Conservation (phyloP, 2,329 filamentous ascomycete genomes). For the Fulvia fulva region DNA sequence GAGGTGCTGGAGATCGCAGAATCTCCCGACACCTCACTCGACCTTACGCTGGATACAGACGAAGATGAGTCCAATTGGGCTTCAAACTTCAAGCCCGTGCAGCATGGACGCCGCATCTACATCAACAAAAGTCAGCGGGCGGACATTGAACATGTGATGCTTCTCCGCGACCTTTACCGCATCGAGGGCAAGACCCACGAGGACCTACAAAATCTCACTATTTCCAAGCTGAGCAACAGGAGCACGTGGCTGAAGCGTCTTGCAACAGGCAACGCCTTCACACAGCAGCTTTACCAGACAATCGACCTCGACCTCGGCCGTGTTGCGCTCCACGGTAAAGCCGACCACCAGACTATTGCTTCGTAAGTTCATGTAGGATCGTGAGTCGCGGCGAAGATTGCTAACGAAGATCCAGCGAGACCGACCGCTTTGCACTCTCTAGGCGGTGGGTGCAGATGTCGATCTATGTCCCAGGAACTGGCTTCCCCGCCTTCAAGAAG, state of each 20-base stretch:
- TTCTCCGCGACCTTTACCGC: neutral
- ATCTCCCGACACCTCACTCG: neutral
- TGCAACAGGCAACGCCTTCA: neutral
- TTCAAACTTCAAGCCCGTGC: neutral
- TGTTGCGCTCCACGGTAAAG: conserved; percentile 1
- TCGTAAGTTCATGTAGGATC: neutral
- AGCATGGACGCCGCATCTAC: neutral
- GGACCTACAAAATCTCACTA: conserved; percentile 3
- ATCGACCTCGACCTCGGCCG: neutral
- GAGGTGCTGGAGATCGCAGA: neutral
- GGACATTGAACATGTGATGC: neutral
- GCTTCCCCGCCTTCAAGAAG: conserved; percentile 6
- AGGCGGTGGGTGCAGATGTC: neutral
- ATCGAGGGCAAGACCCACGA: conserved; percentile 5
- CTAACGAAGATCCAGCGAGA: neutral
- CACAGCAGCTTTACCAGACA: conserved; percentile 4
- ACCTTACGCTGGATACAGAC: neutral
- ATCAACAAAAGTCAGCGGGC: neutral
- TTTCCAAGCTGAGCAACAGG: neutral
- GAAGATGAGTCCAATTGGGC: neutral
- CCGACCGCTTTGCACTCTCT: conserved; percentile 8
- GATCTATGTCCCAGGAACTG: neutral
- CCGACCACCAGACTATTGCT: neutral
- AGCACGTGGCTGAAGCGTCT: neutral
- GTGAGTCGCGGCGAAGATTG: neutral